Conservation (phyloP, 129 eudicot species). For the Arctium minus region DNA sequence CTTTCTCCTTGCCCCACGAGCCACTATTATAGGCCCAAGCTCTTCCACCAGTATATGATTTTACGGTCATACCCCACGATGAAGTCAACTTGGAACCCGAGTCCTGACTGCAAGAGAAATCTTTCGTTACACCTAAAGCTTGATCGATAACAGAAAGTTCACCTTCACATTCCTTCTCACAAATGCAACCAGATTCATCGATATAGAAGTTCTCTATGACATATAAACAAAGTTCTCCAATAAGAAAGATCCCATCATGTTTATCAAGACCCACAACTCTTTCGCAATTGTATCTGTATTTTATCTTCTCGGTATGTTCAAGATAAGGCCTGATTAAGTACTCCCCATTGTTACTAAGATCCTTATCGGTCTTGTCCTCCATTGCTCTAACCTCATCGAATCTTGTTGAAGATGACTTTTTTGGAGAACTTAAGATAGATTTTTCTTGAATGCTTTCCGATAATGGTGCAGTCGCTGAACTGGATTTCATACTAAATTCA, state of each 20-base stretch:
- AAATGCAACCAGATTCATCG: constrained; percentile 87
- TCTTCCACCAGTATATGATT: constrained; percentile 72
- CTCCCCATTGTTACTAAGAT: constrained; percentile 83
- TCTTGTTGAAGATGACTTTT: constrained; percentile 58
- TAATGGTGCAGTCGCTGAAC: constrained; percentile 48
- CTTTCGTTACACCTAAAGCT: constrained; percentile 96
- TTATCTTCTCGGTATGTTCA: constrained; percentile 76
- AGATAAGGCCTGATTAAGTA: constrained; percentile 85
- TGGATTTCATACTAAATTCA: constrained; percentile 70
- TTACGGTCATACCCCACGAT: constrained; percentile 68
- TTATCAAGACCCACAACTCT: constrained; percentile 94
- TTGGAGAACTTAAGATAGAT: constrained; percentile 69
- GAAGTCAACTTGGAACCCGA: constrained; percentile 77
- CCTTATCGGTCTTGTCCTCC: constrained; percentile 84
- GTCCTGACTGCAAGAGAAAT: constrained; percentile 58
- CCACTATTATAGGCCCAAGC: constrained; percentile 99
- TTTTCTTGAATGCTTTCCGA: constrained; percentile 68
- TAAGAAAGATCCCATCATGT: constrained; percentile 93
- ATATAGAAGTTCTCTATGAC: constrained; percentile 91
- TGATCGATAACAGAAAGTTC: constrained; percentile 93
- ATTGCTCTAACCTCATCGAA: constrained; percentile 52
- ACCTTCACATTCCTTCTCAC: constrained; percentile 90
- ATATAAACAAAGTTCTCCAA: constrained; percentile 85
- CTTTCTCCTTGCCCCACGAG: constrained; percentile 99
- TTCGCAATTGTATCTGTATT: constrained; percentile 83